These are phyloP conservation scores for Nemophila menziesii DNA, from an alignment of 257 asterid genomes.

Conservation along the genomic window DNA sequence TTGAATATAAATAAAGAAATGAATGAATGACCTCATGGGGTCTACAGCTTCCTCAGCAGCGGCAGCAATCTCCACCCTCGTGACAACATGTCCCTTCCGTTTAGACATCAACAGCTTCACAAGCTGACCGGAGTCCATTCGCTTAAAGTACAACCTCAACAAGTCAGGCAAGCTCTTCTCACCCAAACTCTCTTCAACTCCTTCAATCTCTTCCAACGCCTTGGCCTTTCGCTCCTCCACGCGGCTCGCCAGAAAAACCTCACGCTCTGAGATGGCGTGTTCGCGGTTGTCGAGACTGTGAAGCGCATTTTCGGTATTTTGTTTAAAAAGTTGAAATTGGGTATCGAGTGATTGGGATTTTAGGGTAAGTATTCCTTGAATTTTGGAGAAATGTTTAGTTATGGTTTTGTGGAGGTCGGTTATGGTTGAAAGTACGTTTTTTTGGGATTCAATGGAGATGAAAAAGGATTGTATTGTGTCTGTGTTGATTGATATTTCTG, in stretches of 20 bases:
- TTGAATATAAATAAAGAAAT: no score
- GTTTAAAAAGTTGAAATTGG: not conserved
- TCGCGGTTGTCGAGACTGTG: conserved; percentile 3
- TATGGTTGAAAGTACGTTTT: conserved; percentile 8
- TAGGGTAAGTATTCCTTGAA: conserved; percentile 3
- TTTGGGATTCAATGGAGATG: conserved; percentile 11
- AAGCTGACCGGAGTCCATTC: conserved; percentile 16
- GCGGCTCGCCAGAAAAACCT: not conserved
- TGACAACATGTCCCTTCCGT: conserved; percentile 10
- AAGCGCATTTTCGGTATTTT: conserved; percentile 5
- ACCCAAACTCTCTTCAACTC: conserved; percentile 3
- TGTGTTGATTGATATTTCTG: conserved; percentile 8
- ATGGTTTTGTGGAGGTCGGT: conserved; percentile 16
- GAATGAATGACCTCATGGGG: conserved; percentile 14
- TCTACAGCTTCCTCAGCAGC: conserved; percentile 8
- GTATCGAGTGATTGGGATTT: conserved; percentile 17
- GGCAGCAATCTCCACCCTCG: conserved; percentile 10
- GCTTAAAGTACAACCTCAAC: conserved; percentile 12
- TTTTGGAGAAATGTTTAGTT: conserved; percentile 9
- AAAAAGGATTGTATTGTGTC: conserved; percentile 10
- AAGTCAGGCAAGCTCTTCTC: conserved; percentile 4
- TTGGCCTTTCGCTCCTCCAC: conserved; percentile 10
- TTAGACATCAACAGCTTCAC: conserved; percentile 6
- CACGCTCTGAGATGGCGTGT: conserved; percentile 1
- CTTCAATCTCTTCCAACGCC: conserved; percentile 10